These are phyloP conservation scores for Blepharisma stoltei DNA, from an alignment of 73 alveolate species.

Conservation along the genomic window DNA sequence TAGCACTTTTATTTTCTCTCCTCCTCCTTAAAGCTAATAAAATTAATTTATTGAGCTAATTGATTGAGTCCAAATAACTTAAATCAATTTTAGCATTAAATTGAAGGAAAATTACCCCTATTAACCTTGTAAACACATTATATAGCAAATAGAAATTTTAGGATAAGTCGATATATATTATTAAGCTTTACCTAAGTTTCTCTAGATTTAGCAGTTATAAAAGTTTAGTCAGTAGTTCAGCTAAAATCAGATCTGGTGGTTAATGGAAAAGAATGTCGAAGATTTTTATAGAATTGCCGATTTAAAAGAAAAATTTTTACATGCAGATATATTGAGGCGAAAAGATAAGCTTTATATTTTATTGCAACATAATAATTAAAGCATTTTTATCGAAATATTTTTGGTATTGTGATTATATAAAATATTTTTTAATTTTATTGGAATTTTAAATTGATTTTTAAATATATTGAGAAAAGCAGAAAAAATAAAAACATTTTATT, in stretches of 20 bases:
- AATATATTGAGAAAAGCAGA: too few relatives aligned
- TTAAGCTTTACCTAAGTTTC: constrained; percentile 25
- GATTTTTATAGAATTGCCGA: constrained; percentile 32
- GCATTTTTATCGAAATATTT: too few relatives aligned
- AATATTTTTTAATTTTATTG: too few relatives aligned
- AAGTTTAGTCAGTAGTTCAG: constrained; percentile 68
- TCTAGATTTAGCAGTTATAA: constrained; percentile 54
- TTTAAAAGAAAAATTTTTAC: neutral
- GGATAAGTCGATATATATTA: neutral
- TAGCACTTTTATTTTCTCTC: too few relatives aligned
- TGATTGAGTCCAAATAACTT: neutral
- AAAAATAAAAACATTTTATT: too few relatives aligned
- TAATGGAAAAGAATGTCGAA: constrained; percentile 40
- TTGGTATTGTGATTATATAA: too few relatives aligned
- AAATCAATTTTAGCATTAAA: neutral
- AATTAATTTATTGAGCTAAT: neutral
- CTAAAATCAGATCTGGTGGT: constrained; percentile 58
- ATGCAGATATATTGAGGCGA: too few relatives aligned
- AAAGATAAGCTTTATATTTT: too few relatives aligned
- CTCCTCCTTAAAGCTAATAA: too few relatives aligned
- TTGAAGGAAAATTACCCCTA: neutral
- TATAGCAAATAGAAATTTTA: neutral
- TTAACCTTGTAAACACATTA: neutral
- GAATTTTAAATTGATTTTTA: too few relatives aligned
- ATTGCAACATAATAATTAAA: too few relatives aligned